phyloP scores from a whole-genome alignment of 805 yeast species.

The Hanseniaspora lindneri region DNA sequence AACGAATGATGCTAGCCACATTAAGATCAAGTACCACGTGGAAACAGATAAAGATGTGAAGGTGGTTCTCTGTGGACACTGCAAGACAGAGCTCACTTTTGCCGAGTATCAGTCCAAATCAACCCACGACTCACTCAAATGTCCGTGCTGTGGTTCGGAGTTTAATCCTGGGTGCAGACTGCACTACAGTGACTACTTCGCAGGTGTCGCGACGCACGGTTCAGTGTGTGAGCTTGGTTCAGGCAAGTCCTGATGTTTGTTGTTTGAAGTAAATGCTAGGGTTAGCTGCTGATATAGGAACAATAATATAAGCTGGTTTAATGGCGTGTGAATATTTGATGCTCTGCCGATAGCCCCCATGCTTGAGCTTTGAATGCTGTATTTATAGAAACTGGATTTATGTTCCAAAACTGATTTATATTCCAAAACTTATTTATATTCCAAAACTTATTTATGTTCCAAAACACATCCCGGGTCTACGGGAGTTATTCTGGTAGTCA shows the following conservation, averaged over 20 bases:
- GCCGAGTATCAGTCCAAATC: conserved; percentile 18
- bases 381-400: no score
- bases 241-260: background rate
- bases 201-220: background rate
- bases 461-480: no score
- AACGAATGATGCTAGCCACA: conserved; percentile 18
- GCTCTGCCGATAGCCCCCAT: no score
- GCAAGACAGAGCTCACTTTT: conserved; percentile 25
- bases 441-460: no score
- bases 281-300: background rate
- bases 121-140: conserved; percentile 12
- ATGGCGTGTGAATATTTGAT: no score
- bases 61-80: conserved; percentile 26
- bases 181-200: conserved; percentile 27
- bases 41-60: conserved; percentile 15
- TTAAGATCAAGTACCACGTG: conserved; percentile 17
- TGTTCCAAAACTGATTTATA: no score
- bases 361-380: no score
- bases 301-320: no score
- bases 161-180: conserved; percentile 29
- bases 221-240: background rate
- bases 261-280: background rate
- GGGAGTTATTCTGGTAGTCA: no score
- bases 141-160: conserved; percentile 21
- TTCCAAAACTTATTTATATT: no score